These are phyloP conservation scores for Mucor lusitanicus DNA, from an alignment of 371 early-diverging fungal species.

Conservation along the genomic window DNA sequence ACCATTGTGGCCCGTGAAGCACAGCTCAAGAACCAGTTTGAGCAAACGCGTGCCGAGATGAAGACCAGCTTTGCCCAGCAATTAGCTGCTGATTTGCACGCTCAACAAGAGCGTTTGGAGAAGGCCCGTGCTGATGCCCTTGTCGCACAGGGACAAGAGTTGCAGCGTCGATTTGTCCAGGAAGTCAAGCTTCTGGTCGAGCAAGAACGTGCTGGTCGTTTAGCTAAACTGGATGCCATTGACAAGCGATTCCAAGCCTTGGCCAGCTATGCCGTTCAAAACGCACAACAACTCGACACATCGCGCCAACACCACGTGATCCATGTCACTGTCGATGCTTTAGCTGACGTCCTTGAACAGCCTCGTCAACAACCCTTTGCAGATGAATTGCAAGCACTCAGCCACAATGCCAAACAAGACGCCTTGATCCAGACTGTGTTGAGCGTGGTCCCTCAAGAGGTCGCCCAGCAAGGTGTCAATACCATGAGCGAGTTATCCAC, in stretches of 20 bases:
- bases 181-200: conserved; percentile 80
- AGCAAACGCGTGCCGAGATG: conserved; percentile 35
- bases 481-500: conserved; percentile 69
- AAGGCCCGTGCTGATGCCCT: conserved; percentile 46
- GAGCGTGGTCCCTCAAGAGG: conserved; percentile 53
- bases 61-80: conserved; percentile 29
- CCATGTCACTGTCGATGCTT: conserved; percentile 47
- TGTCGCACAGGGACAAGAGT: conserved; percentile 45
- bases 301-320: conserved; percentile 53
- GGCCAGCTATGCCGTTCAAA: conserved; percentile 59
- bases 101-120: conserved; percentile 40
- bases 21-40: conserved; percentile 43
- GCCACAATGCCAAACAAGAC: conserved; percentile 55
- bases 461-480: conserved; percentile 62
- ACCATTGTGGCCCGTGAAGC: conserved; percentile 36
- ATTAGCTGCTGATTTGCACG: conserved; percentile 36
- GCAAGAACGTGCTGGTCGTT: conserved; percentile 84
- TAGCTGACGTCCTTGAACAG: conserved; percentile 41
- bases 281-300: conserved; percentile 53
- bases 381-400: conserved; percentile 66
- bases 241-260: conserved; percentile 74
- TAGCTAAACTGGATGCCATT: conserved; percentile 81
- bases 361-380: conserved; percentile 55
- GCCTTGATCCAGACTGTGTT: conserved; percentile 64
- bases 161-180: conserved; percentile 61